These are phyloP conservation scores for Hyaloperonospora arabidopsidis DNA, from an alignment of 352 stramenopile genomes.

Conservation along the genomic window DNA sequence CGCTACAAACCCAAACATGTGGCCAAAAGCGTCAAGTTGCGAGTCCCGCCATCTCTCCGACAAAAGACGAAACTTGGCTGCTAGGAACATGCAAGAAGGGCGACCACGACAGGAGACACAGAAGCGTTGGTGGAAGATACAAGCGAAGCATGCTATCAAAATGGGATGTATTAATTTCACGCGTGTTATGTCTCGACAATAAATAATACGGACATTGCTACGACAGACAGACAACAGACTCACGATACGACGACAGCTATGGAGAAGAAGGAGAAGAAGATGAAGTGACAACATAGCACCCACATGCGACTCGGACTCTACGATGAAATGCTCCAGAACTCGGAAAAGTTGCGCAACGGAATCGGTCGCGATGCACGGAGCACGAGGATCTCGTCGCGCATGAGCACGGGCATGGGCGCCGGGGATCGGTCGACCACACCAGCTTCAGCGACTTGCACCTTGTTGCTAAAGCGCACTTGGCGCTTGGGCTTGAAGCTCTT, in stretches of 20 bases:
- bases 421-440: slow-evolving; percentile 52
- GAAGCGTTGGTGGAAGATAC: neutral
- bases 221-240: slow-evolving; percentile 25
- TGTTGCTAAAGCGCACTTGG: slow-evolving; percentile 54
- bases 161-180: slow-evolving; percentile 18
- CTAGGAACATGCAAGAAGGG: slow-evolving; percentile 4
- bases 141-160: slow-evolving; percentile 3
- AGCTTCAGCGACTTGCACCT: slow-evolving; percentile 35
- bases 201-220: slow-evolving; percentile 23
- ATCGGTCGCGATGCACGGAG: slow-evolving; percentile 66
- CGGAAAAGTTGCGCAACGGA: slow-evolving; percentile 65
- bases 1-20: slow-evolving; percentile 41
- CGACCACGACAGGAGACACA: too few species aligned
- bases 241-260: slow-evolving; percentile 7
- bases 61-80: slow-evolving; percentile 41
- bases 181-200: slow-evolving; percentile 24
- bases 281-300: neutral
- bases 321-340: slow-evolving; percentile 57
- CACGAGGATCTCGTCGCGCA: slow-evolving; percentile 73
- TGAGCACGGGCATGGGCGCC: slow-evolving; percentile 49
- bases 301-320: slow-evolving; percentile 8
- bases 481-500: slow-evolving; percentile 25
- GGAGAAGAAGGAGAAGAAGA: too few species aligned
- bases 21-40: slow-evolving; percentile 21
- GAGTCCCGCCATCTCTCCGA: slow-evolving; percentile 30